Evolutionary conservation across 2,329 filamentous ascomycete genomes (phyloP).

Genomic region (Cladophialophora psammophila): DNA sequence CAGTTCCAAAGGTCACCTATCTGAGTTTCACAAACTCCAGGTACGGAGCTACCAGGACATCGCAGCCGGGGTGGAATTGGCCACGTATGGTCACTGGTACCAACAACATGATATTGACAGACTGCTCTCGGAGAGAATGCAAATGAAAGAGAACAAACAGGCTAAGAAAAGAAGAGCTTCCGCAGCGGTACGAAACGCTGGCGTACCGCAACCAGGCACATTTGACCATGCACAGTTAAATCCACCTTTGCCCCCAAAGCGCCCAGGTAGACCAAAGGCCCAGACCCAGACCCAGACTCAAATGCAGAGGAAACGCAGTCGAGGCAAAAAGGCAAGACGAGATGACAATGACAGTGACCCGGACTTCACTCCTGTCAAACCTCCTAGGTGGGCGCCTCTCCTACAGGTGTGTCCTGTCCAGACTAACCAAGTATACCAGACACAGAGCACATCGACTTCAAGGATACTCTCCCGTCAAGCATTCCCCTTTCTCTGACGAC

Average conservation of each 20-base stretch:
- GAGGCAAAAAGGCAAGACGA: slow-evolving; percentile 18
- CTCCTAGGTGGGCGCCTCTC: slow-evolving; percentile 26
- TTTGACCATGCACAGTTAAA: slow-evolving; percentile 9
- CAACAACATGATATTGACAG: slow-evolving; percentile 71
- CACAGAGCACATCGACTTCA: slow-evolving; percentile 22
- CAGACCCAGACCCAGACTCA: slow-evolving; percentile 24
- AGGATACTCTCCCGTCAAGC: slow-evolving; percentile 22
- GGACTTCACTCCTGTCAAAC: slow-evolving; percentile 35
- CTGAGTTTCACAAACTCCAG: slow-evolving; percentile 81
- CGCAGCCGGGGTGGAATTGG: slow-evolving; percentile 68
- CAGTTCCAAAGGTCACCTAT: slow-evolving; percentile 88
- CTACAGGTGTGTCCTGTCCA: neutral
- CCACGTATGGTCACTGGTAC: slow-evolving; percentile 81
- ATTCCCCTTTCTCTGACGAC: slow-evolving; percentile 5
- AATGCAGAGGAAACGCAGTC: slow-evolving; percentile 22
- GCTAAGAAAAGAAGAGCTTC: slow-evolving; percentile 40
- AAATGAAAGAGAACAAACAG: slow-evolving; percentile 75
- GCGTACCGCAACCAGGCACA: slow-evolving; percentile 12
- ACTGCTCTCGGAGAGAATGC: slow-evolving; percentile 79
- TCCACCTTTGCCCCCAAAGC: slow-evolving; percentile 20
- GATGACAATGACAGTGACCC: slow-evolving; percentile 34
- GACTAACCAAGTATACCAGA: slow-evolving; percentile 20
- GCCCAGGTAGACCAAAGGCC: slow-evolving; percentile 13
- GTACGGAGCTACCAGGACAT: slow-evolving; percentile 73
- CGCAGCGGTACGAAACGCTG: slow-evolving; percentile 20